These are phyloP conservation scores for Musa troglodytarum DNA, from an alignment of 176 grass and related monocot genomes.

Conservation along the genomic window DNA sequence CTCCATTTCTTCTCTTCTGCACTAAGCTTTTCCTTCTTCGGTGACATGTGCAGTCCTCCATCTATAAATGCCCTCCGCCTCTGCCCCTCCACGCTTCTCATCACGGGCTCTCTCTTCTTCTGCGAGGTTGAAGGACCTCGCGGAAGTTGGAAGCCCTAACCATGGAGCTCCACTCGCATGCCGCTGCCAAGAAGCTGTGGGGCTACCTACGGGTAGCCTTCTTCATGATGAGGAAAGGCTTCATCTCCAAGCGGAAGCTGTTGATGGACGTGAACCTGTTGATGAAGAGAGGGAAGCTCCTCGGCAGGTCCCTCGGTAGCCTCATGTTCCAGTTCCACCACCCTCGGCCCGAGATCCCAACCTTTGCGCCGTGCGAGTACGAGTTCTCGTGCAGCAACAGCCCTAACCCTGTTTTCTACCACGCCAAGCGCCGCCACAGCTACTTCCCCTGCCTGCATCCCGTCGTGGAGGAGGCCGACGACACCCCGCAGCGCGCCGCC, in stretches of 20 bases:
- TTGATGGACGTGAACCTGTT: conserved; percentile 51
- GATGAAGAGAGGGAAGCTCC: conserved; percentile 56
- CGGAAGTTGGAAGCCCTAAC: conserved; percentile 2
- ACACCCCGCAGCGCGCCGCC: background rate
- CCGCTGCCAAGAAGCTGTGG: conserved; percentile 50
- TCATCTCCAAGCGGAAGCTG: conserved; percentile 62
- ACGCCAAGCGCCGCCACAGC: conserved; percentile 43
- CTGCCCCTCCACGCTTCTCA: background rate
- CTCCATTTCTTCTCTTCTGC: background rate
- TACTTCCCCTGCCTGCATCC: conserved; percentile 69
- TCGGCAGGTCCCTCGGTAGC: conserved; percentile 37
- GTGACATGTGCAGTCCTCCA: background rate
- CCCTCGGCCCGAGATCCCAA: background rate
- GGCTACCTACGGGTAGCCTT: conserved; percentile 64
- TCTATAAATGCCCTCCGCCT: background rate
- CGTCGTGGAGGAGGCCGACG: conserved; percentile 10
- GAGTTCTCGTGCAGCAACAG: conserved; percentile 92
- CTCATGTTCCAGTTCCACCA: conserved; percentile 35
- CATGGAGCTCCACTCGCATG: conserved; percentile 40
- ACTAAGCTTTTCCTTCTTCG: background rate
- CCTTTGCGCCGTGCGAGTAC: conserved; percentile 38
- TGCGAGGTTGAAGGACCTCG: conserved; percentile 40
- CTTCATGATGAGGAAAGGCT: conserved; percentile 74
- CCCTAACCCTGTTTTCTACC: conserved; percentile 35
- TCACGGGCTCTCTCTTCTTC: conserved; percentile 15